Evolutionary conservation across 148 eudicot genomes (phyloP).

Genomic region (Camellia lanceoleosa): DNA sequence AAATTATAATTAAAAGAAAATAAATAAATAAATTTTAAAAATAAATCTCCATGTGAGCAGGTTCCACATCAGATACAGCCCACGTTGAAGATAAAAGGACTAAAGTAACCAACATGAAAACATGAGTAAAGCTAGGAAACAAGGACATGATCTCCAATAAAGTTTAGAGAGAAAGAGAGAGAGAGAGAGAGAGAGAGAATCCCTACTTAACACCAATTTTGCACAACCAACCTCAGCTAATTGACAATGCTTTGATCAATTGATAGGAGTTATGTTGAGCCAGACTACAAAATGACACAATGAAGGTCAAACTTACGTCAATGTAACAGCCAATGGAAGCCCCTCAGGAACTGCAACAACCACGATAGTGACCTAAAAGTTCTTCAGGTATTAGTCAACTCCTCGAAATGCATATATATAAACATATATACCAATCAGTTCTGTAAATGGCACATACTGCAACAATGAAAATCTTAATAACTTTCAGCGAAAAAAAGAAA

Average conservation of each 20-base stretch:
- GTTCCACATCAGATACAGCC: not conserved
- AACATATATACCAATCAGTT: not conserved
- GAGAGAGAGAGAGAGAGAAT: not conserved
- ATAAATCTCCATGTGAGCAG: too few relatives aligned
- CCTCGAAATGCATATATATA: not conserved
- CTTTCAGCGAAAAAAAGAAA: too few relatives aligned
- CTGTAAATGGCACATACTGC: constrained; percentile 56
- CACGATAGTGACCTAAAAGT: constrained; percentile 85
- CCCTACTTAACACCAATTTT: not conserved
- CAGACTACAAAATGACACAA: not conserved
- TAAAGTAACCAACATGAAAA: not conserved
- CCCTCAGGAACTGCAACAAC: constrained; percentile 99
- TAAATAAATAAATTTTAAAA: too few relatives aligned
- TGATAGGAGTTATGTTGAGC: not conserved
- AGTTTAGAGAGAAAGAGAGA: not conserved
- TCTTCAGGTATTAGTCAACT: constrained; percentile 21
- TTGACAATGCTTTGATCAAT: not conserved
- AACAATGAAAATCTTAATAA: constrained; percentile 78
- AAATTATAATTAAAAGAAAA: too few relatives aligned
- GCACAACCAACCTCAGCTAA: not conserved
- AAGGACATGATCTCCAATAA: not conserved
- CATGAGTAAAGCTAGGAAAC: not conserved
- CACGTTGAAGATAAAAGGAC: not conserved
- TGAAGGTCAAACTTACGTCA: constrained; percentile 65
- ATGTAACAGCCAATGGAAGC: constrained; percentile 95